phyloP scores from a whole-genome alignment of 495 filamentous ascomycete species.

The Neurospora cerealis region DNA sequence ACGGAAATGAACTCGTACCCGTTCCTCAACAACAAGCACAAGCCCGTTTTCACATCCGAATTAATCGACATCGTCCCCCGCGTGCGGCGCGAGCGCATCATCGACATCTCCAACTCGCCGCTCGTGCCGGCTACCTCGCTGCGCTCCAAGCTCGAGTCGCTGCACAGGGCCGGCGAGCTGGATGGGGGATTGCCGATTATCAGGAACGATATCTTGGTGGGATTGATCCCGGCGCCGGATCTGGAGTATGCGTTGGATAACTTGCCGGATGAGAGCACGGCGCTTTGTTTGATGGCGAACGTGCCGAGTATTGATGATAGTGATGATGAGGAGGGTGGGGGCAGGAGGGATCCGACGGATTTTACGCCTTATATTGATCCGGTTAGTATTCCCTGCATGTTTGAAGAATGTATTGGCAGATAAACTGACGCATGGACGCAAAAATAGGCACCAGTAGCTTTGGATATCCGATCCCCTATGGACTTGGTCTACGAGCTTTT shows the following conservation, averaged over 20 bases:
- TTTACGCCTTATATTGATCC: conserved; percentile 91
- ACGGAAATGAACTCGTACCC: conserved; percentile 97
- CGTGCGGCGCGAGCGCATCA: conserved; percentile 61
- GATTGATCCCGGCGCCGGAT: conserved; percentile 88
- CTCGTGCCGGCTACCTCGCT: conserved; percentile 65
- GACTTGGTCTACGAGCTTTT: conserved; percentile 96
- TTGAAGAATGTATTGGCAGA: background rate
- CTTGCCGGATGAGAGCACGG: conserved; percentile 60
- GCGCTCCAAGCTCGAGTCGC: conserved; percentile 64
- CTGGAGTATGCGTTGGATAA: conserved; percentile 87
- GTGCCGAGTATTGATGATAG: conserved; percentile 45
- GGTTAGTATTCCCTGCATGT: conserved; percentile 25
- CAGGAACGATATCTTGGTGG: conserved; percentile 67
- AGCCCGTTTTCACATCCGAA: conserved; percentile 75
- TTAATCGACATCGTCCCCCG: conserved; percentile 78
- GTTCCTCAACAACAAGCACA: conserved; percentile 87
- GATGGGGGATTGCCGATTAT: conserved; percentile 88
- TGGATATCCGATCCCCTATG: conserved; percentile 86
- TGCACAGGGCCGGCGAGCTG: conserved; percentile 80
- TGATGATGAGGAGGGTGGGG: conserved; percentile 30
- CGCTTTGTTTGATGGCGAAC: conserved; percentile 71
- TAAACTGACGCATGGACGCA: background rate
- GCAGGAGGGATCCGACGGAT: conserved; percentile 58
- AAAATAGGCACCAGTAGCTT: conserved; percentile 61
- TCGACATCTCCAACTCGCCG: conserved; percentile 76